Conservation (phyloP, 2,329 filamentous ascomycete genomes). For the Lachnellula cervina region DNA sequence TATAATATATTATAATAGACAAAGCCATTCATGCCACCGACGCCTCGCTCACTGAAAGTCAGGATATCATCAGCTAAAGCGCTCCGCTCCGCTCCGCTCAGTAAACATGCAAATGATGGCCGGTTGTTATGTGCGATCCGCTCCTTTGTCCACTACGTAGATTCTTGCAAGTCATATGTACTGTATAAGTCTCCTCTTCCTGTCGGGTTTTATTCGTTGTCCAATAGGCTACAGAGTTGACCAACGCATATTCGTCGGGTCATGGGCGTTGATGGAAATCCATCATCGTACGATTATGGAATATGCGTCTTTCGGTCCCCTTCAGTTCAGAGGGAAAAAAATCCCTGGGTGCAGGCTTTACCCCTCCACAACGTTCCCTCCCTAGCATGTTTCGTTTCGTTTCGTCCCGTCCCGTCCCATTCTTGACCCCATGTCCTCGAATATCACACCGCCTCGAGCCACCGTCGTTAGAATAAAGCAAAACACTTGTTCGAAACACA, state of each 20-base stretch:
- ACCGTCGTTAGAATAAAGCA: no score
- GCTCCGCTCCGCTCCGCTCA: not conserved
- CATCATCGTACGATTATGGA: not conserved
- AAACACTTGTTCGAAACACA: no score
- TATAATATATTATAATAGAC: not conserved
- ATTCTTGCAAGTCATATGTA: not conserved
- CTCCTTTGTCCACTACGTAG: not conserved
- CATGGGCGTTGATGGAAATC: not conserved
- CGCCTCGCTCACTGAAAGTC: not conserved
- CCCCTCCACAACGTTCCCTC: not conserved
- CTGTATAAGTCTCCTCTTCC: no score
- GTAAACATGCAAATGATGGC: not conserved
- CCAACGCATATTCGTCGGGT: not conserved
- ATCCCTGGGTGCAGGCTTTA: not conserved
- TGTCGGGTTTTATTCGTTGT: no score
- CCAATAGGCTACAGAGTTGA: no score
- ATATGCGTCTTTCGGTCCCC: not conserved
- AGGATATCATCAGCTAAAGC: not conserved
- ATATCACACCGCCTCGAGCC: not conserved
- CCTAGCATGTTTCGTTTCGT: not conserved
- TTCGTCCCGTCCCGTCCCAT: not conserved
- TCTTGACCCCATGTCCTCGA: not conserved
- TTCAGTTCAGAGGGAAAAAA: not conserved
- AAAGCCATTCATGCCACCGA: not conserved
- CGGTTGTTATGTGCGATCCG: not conserved